Evolutionary conservation across 2,329 filamentous ascomycete genomes (phyloP).

Genomic region (Verticillium nonalfalfae): DNA sequence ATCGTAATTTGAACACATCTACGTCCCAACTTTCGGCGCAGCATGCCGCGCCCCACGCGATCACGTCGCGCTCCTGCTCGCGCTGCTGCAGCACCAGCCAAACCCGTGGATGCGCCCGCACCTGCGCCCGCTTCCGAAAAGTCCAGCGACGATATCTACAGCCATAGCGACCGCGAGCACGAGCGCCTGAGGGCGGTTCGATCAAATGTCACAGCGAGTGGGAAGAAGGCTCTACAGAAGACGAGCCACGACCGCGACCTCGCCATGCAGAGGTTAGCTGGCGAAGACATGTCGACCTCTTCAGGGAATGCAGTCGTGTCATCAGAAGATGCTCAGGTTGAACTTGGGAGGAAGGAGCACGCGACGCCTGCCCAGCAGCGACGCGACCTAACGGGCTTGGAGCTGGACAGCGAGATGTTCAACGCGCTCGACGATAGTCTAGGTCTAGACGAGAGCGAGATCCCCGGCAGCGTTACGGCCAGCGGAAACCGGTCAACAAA

Average conservation of each 20-base stretch:
- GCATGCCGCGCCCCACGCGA: conserved; percentile 23
- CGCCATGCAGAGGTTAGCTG: conserved; percentile 27
- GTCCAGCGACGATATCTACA: conserved; percentile 5
- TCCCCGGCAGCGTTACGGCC: conserved; percentile 26
- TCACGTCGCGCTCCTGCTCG: conserved; percentile 19
- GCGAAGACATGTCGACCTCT: conserved; percentile 24
- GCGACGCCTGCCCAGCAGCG: conserved; percentile 25
- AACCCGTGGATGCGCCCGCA: background rate
- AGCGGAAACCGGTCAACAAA: conserved; percentile 31
- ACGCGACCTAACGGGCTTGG: conserved; percentile 39
- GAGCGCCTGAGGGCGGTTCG: background rate
- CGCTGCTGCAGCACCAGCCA: conserved; percentile 7
- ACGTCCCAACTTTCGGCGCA: background rate
- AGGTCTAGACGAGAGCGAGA: conserved; percentile 29
- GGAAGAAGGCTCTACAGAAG: conserved; percentile 14
- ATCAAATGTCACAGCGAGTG: background rate
- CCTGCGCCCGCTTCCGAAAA: background rate
- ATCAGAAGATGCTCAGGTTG: conserved; percentile 21
- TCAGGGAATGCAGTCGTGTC: conserved; percentile 13
- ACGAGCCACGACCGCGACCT: conserved; percentile 24
- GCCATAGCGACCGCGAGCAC: conserved; percentile 1
- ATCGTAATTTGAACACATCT: too few relatives aligned
- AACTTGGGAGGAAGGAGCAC: conserved; percentile 28
- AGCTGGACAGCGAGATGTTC: conserved; percentile 42
- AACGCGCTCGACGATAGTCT: conserved; percentile 29